phyloP scores from a whole-genome alignment of 306 rosid genomes.

The Coriaria nepalensis region DNA sequence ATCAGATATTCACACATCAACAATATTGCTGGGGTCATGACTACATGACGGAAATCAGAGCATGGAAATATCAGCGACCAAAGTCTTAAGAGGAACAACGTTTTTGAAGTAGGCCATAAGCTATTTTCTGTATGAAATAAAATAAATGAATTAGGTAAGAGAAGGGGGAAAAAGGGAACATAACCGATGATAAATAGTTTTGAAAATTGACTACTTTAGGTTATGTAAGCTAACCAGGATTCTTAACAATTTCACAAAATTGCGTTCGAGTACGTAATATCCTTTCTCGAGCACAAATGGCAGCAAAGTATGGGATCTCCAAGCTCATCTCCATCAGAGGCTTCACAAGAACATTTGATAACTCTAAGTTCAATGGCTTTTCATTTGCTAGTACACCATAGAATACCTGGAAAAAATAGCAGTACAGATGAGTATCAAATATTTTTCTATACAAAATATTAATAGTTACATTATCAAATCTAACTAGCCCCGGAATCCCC shows the following conservation, averaged over 20 bases:
- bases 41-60: slow-evolving; percentile 86
- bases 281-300: slow-evolving; percentile 91
- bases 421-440: slow-evolving; percentile 1
- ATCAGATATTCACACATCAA: slow-evolving; percentile 81
- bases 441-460: no score
- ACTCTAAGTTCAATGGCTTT: slow-evolving; percentile 55
- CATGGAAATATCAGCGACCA: slow-evolving; percentile 87
- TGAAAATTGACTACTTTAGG: background rate
- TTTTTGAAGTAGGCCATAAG: slow-evolving; percentile 85
- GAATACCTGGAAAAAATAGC: slow-evolving; percentile 53
- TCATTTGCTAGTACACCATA: slow-evolving; percentile 67
- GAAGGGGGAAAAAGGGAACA: slow-evolving; percentile 5
- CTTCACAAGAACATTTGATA: slow-evolving; percentile 56
- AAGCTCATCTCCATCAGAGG: slow-evolving; percentile 81
- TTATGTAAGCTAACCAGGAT: slow-evolving; percentile 41
- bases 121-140: slow-evolving; percentile 41
- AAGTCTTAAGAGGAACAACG: slow-evolving; percentile 68
- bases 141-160: no score
- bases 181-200: slow-evolving; percentile 8
- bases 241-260: slow-evolving; percentile 47
- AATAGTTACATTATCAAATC: no score
- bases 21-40: slow-evolving; percentile 65
- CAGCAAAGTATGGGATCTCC: slow-evolving; percentile 85
- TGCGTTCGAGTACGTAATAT: slow-evolving; percentile 48
- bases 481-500: no score